phyloP scores from a whole-genome alignment of 495 filamentous ascomycete genomes.

The Daldinia childiae region DNA sequence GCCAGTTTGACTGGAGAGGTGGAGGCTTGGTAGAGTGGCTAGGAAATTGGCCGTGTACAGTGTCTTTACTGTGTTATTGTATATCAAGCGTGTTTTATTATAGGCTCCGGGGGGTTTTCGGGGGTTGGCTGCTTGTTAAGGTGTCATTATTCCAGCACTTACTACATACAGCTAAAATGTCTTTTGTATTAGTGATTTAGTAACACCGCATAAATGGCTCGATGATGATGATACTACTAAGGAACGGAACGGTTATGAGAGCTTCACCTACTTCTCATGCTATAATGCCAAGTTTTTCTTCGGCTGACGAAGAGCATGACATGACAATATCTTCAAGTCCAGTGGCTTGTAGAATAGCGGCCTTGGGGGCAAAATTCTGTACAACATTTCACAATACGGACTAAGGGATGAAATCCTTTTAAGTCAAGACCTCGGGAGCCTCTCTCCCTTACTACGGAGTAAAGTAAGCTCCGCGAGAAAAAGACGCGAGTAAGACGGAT shows the following conservation, averaged over 20 bases:
- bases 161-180: background rate
- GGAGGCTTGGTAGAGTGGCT: slow-evolving; percentile 29
- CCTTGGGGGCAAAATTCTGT: background rate
- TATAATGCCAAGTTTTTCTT: background rate
- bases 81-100: slow-evolving; percentile 19
- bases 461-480: slow-evolving; percentile 4
- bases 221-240: slow-evolving; percentile 1
- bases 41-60: background rate
- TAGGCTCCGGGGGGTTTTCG: slow-evolving; percentile 8
- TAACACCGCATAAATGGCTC: slow-evolving; percentile 8
- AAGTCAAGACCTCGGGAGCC: background rate
- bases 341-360: background rate
- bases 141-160: slow-evolving; percentile 13
- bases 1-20: slow-evolving; percentile 39
- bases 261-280: background rate
- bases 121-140: slow-evolving; percentile 1
- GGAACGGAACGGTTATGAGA: background rate
- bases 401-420: background rate
- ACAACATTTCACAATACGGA: background rate
- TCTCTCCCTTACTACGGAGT: slow-evolving; percentile 10
- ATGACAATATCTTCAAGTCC: background rate
- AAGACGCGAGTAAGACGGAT: background rate
- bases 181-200: slow-evolving; percentile 5
- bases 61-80: slow-evolving; percentile 12
- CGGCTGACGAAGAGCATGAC: background rate